phyloP scores from a whole-genome alignment of 495 filamentous ascomycete species.

The Mycothermus thermophilus region DNA sequence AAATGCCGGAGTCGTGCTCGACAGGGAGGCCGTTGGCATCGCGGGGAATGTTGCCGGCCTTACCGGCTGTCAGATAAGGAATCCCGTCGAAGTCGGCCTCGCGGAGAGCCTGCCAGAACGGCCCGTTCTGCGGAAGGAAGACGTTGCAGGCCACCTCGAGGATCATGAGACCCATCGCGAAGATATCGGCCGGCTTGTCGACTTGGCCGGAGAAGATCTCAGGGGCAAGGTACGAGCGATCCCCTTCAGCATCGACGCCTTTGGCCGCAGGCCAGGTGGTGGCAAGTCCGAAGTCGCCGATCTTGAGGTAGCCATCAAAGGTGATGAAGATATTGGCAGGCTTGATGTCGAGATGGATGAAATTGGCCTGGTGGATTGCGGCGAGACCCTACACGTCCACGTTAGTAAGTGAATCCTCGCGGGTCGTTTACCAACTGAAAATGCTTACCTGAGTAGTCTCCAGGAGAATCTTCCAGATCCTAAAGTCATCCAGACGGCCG shows the following conservation, averaged over 20 bases:
- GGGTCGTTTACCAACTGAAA: background rate
- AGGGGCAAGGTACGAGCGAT: slow-evolving; percentile 88
- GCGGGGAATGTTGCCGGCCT: slow-evolving; percentile 51
- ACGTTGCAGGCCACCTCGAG: slow-evolving; percentile 89
- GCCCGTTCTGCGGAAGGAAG: slow-evolving; percentile 79
- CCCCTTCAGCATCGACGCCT: slow-evolving; percentile 79
- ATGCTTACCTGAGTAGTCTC: slow-evolving; percentile 61
- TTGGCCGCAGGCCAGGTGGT: slow-evolving; percentile 59
- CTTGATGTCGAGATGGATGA: slow-evolving; percentile 90
- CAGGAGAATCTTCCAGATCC: slow-evolving; percentile 93
- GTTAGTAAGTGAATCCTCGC: slow-evolving; percentile 18
- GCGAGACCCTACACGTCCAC: slow-evolving; percentile 51
- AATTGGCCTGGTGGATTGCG: slow-evolving; percentile 74
- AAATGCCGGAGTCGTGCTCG: slow-evolving; percentile 24
- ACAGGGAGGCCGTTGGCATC: slow-evolving; percentile 58
- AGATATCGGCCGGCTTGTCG: slow-evolving; percentile 86
- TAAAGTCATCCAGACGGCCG: slow-evolving; percentile 85
- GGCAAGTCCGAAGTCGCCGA: slow-evolving; percentile 92
- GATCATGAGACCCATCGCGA: slow-evolving; percentile 84
- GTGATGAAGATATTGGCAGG: slow-evolving; percentile 88
- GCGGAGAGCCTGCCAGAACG: slow-evolving; percentile 74
- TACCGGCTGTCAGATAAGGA: slow-evolving; percentile 68
- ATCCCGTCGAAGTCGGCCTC: slow-evolving; percentile 77
- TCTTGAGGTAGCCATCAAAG: slow-evolving; percentile 83
- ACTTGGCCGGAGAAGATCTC: slow-evolving; percentile 73